Evolutionary conservation across 805 yeast genomes (phyloP).

Genomic region (Wickerhamomyces subpelliculosus): DNA sequence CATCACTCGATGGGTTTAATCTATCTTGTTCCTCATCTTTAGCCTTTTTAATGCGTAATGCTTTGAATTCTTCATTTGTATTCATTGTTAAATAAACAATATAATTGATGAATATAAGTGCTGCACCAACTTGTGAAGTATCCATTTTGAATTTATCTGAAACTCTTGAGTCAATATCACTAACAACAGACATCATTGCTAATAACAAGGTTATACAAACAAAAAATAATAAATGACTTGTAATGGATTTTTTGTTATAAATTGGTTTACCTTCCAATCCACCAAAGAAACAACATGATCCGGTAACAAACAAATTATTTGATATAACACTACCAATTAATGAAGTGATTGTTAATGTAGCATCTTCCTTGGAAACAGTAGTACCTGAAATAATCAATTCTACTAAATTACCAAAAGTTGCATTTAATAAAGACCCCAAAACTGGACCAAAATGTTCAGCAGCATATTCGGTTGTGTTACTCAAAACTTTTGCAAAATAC

Average conservation of each 20-base stretch:
- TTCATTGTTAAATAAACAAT: conserved; percentile 13
- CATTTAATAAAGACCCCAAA: conserved; percentile 41
- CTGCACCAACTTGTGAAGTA: conserved; percentile 15
- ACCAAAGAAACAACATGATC: conserved; percentile 19
- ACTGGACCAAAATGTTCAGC: conserved; percentile 29
- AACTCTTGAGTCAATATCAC: conserved; percentile 10
- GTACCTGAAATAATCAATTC: conserved; percentile 43
- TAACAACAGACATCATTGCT: conserved; percentile 13
- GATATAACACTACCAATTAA: conserved; percentile 43
- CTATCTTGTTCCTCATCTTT: conserved; percentile 3
- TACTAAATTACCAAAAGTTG: conserved; percentile 45
- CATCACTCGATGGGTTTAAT: conserved; percentile 1
- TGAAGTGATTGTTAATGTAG: conserved; percentile 41
- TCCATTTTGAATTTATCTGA: conserved; percentile 13
- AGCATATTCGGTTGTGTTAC: conserved; percentile 18
- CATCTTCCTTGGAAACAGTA: conserved; percentile 40
- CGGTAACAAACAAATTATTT: conserved; percentile 32
- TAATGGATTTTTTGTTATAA: conserved; percentile 9
- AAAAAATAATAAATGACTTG: conserved; percentile 15
- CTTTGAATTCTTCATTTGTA: conserved; percentile 18
- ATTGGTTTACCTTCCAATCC: conserved; percentile 13
- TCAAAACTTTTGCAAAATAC: conserved; percentile 18
- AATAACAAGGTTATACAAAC: conserved; percentile 12
- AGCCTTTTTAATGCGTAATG: conserved; percentile 5
- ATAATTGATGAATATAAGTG: conserved; percentile 15